Conservation (phyloP, 176 grass and related monocot genomes). For the Urochloa ruziziensis region DNA sequence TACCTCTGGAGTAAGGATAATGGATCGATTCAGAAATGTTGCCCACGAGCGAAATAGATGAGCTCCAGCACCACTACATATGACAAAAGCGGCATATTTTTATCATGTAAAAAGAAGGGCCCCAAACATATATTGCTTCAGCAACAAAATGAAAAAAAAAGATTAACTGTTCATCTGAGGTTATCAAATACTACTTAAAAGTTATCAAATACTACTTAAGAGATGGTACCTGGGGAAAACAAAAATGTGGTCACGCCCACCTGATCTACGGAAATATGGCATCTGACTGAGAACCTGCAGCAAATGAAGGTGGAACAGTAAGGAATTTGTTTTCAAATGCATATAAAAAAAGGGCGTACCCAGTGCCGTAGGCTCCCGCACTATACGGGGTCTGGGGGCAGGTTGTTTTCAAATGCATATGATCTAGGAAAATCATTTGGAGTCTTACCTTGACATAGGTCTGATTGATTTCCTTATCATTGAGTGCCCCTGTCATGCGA, state of each 20-base stretch:
- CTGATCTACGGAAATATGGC: constrained; percentile 90
- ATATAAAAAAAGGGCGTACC: too few relatives aligned
- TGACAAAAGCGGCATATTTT: neutral
- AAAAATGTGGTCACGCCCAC: constrained; percentile 92
- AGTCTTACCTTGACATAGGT: constrained; percentile 81
- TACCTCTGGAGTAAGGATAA: constrained; percentile 99
- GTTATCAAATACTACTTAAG: neutral
- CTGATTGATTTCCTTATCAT: constrained; percentile 92
- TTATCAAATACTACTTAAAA: too few relatives aligned
- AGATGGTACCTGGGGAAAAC: constrained; percentile 86
- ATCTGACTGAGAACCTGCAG: constrained; percentile 83
- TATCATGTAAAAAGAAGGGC: neutral
- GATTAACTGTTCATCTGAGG: neutral
- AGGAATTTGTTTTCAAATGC: neutral
- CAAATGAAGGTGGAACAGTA: neutral
- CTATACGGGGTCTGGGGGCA: too few relatives aligned
- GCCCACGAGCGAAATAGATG: constrained; percentile 85
- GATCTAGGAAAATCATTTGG: neutral
- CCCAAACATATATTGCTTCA: neutral
- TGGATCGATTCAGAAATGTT: constrained; percentile 83
- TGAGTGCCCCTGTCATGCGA: constrained; percentile 67
- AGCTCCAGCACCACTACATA: constrained; percentile 87
- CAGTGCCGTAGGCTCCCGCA: too few relatives aligned
- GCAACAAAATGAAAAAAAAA: neutral
- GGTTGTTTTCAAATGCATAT: too few relatives aligned